Conservation (phyloP, 192 early-diverging fungal species). For the Coemansia sp. region DNA sequence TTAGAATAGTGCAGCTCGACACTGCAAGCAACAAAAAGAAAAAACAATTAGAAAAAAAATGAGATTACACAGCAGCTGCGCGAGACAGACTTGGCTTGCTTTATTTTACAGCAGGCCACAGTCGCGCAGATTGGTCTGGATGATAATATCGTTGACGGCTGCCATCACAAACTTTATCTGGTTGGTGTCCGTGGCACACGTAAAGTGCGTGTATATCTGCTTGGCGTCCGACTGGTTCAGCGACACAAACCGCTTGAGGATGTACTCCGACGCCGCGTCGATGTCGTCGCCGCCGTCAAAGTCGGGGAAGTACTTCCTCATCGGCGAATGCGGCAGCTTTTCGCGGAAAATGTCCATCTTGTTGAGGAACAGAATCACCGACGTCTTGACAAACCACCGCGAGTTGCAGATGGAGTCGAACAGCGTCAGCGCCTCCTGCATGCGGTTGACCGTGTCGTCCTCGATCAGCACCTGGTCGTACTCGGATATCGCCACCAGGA, state of each 20-base stretch:
- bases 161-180: constrained; percentile 90
- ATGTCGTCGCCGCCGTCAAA: constrained; percentile 73
- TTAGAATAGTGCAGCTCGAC: background rate
- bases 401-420: constrained; percentile 98
- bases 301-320: constrained; percentile 88
- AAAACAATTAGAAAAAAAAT: background rate
- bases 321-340: constrained; percentile 79
- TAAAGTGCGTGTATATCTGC: constrained; percentile 86
- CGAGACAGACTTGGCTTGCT: background rate
- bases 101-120: constrained; percentile 68
- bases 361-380: constrained; percentile 98
- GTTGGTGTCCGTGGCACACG: constrained; percentile 81
- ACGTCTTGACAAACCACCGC: constrained; percentile 94
- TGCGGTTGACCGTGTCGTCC: constrained; percentile 94
- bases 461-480: constrained; percentile 95
- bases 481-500: constrained; percentile 92
- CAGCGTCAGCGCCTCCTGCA: constrained; percentile 93
- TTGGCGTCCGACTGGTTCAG: constrained; percentile 76
- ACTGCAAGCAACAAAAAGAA: background rate
- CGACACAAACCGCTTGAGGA: constrained; percentile 76
- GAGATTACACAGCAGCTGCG: background rate
- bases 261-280: constrained; percentile 74
- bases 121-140: constrained; percentile 77
- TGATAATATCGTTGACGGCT: constrained; percentile 86
- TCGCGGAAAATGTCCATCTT: constrained; percentile 96